Evolutionary conservation across 129 eudicot genomes (phyloP).

Genomic region (Apium graveolens): DNA sequence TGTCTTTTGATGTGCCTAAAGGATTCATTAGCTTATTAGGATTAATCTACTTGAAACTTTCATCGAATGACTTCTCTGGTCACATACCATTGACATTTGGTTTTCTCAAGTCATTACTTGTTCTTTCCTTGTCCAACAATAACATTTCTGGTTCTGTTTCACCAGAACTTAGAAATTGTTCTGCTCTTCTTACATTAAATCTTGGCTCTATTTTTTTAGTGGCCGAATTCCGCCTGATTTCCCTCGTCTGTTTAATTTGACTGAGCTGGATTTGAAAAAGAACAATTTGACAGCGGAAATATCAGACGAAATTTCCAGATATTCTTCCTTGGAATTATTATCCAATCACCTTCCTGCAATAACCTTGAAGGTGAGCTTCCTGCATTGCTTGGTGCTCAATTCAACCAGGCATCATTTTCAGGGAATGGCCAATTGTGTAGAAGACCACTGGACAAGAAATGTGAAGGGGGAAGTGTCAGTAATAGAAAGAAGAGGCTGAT

Average conservation of each 20-base stretch:
- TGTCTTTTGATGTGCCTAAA: constrained; percentile 69
- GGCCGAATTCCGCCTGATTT: constrained; percentile 50
- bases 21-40: constrained; percentile 79
- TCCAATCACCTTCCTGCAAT: constrained; percentile 48
- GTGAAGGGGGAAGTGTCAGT: constrained; percentile 18
- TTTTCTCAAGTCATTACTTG: constrained; percentile 49
- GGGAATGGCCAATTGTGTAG: constrained; percentile 61
- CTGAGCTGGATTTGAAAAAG: constrained; percentile 48
- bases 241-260: constrained; percentile 37
- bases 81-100: constrained; percentile 64
- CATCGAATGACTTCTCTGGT: constrained; percentile 65
- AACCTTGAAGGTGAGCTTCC: constrained; percentile 70
- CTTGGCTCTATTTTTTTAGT: constrained; percentile 42
- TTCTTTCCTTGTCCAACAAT: constrained; percentile 66
- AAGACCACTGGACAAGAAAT: constrained; percentile 46
- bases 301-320: constrained; percentile 36
- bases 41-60: constrained; percentile 62
- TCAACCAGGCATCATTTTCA: constrained; percentile 35
- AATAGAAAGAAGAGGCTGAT: constrained; percentile 31
- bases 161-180: constrained; percentile 70
- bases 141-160: constrained; percentile 58
- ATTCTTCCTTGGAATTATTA: constrained; percentile 32
- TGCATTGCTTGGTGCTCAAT: constrained; percentile 35
- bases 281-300: constrained; percentile 58
- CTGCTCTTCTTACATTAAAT: constrained; percentile 47